These are phyloP conservation scores for Plantago ovata DNA, from an alignment of 257 asterid species.

Conservation along the genomic window DNA sequence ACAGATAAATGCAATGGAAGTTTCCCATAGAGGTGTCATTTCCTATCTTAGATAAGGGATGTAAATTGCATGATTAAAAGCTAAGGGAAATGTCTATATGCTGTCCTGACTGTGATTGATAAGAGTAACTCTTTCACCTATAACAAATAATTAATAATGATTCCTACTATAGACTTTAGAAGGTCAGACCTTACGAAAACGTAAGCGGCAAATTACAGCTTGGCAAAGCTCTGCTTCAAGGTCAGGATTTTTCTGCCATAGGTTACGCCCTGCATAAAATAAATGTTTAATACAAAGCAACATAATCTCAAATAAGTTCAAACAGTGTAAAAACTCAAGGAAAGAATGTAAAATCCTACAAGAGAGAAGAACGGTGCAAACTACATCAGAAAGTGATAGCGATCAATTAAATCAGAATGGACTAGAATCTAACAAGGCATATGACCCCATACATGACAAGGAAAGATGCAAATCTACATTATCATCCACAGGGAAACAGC, in stretches of 20 bases:
- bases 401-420: background rate
- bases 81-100: too few species aligned
- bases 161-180: slow-evolving; percentile 17
- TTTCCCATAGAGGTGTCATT: too few species aligned
- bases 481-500: background rate
- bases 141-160: too few species aligned
- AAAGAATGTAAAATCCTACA: background rate
- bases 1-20: too few species aligned
- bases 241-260: slow-evolving; percentile 64
- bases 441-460: background rate
- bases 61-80: too few species aligned
- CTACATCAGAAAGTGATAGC: background rate
- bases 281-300: slow-evolving; percentile 11
- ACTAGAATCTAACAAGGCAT: too few species aligned
- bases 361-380: background rate
- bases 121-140: too few species aligned
- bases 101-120: too few species aligned
- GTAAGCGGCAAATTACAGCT: slow-evolving; percentile 90
- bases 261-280: slow-evolving; percentile 72
- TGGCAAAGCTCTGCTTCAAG: slow-evolving; percentile 91
- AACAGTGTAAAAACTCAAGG: background rate
- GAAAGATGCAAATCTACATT: background rate
- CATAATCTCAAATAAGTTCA: background rate
- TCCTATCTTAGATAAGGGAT: too few species aligned
- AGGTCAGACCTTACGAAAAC: slow-evolving; percentile 99